Percentiles rank a stretch among this genome's conserved stretches.
Evolutionary conservation across 352 stramenopile genomes (phyloP).

Genomic region (Thraustochytrium sp.): DNA sequence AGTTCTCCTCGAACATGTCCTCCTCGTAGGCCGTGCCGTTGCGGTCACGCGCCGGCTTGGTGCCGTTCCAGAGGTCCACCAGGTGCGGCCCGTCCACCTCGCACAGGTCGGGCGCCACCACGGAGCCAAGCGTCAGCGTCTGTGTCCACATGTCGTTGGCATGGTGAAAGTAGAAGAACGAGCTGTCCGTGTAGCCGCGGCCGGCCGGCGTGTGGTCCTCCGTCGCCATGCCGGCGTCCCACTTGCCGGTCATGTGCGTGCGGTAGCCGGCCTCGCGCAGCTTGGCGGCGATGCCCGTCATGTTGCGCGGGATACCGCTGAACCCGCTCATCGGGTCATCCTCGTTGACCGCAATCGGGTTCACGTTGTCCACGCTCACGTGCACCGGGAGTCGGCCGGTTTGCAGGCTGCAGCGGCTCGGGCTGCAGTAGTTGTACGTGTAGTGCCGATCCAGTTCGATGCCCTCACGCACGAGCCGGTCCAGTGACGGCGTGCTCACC

Average conservation of each 20-base stretch:
- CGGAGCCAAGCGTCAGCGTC: background rate
- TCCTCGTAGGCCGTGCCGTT: background rate
- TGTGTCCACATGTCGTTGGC: background rate
- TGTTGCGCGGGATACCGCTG: too few relatives aligned
- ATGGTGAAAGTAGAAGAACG: background rate
- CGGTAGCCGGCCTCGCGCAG: background rate
- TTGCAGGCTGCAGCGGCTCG: too few relatives aligned
- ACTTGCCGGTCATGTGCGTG: constrained; percentile 3
- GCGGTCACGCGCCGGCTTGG: background rate
- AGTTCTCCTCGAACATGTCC: background rate
- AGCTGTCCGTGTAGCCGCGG: background rate
- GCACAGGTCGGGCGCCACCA: background rate
- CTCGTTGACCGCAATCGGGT: background rate
- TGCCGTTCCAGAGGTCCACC: background rate
- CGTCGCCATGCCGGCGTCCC: background rate
- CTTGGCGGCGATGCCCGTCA: background rate
- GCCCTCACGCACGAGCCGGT: background rate
- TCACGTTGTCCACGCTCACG: background rate
- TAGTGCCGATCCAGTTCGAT: background rate
- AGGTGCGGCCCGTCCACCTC: background rate
- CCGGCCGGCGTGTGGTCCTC: background rate
- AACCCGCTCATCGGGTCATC: background rate
- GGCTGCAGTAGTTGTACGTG: too few relatives aligned
- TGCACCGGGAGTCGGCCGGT: too few relatives aligned
- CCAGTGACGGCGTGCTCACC: background rate